Base-by-base conservation (phyloP, 2,329 filamentous ascomycete genomes). In the Colletotrichum sp. region DNA sequence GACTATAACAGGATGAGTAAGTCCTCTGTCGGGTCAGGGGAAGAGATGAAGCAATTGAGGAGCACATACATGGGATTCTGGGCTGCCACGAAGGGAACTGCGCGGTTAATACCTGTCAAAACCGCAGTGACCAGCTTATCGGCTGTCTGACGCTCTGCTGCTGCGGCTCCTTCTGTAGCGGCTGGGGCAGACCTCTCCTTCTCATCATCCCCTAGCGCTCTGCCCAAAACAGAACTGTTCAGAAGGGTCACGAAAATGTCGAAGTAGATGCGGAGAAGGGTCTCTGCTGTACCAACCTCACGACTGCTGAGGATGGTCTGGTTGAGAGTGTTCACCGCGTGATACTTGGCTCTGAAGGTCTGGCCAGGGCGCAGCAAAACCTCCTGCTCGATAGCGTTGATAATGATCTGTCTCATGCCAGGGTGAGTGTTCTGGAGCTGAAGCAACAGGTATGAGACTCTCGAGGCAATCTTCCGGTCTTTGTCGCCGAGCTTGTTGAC, bases 401-500 rank as follows among this genome's bases (percentile, higher is more conserved):
- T 93, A 78, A 99, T 94, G 68, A 97, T 93, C 18, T 91, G 89
- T 84, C 98, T 98, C 97, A 99, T 99, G 70, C 95, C 90, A 1
- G 97, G 97, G 83, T 99, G 97, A 0, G 93, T 92, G 75, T 93
- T 94, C 81, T 98, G 92, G 9, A 99, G 89, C 82, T 99, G 97
- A 68, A 99, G 89, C n/a, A 99, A 88, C 60, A 98, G 90, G 84
- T 98, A 98, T 0, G 97, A 98, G 3, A 96, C 94, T 76, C 96
- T 92, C 6, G 97, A 99, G 1, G 97, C 94, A 80, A 99, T 97
- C 85, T 98, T 99, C 83, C 96, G 96, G 78, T 98, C 95, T 60
- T 94, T 95, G 82, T 99, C 97, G 80, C 97, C 96, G 30, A 99
- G 91, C 85, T 99, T 99, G 88, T 98, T 98, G 79, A 99, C 95